phyloP scores from a whole-genome alignment of 768 basidiomycete genomes.

The Mycena venus region DNA sequence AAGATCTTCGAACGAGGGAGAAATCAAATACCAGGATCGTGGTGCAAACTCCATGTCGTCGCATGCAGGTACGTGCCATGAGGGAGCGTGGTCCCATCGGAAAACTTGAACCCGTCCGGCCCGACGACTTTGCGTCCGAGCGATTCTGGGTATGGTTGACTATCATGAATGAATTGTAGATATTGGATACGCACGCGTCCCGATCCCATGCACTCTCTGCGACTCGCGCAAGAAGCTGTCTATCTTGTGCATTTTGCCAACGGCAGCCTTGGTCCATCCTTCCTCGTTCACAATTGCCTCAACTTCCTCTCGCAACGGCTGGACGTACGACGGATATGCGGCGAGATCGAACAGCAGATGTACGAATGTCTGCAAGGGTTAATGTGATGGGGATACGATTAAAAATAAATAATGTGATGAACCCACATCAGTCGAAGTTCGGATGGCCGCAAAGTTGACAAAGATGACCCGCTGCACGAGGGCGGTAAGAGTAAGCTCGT shows the following conservation, averaged over 20 bases:
- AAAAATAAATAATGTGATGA: not conserved
- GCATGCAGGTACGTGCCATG: conserved; percentile 32
- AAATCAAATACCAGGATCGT: conserved; percentile 19
- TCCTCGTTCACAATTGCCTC: conserved; percentile 43
- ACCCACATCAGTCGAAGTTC: conserved; percentile 46
- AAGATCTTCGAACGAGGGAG: not conserved
- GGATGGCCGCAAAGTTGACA: conserved; percentile 50
- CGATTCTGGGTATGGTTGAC: conserved; percentile 24
- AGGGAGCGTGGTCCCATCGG: conserved; percentile 38
- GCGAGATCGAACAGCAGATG: conserved; percentile 42
- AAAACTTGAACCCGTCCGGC: conserved; percentile 38
- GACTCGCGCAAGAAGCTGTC: conserved; percentile 52
- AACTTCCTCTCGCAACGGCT: conserved; percentile 50
- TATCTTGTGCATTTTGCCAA: conserved; percentile 47
- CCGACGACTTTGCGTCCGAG: conserved; percentile 35
- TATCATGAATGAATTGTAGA: too few relatives aligned
- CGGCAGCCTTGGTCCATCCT: conserved; percentile 41
- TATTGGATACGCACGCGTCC: conserved; percentile 36
- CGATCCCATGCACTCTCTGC: conserved; percentile 41
- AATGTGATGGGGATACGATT: not conserved
- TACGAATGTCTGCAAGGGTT: conserved; percentile 38
- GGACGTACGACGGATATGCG: conserved; percentile 37
- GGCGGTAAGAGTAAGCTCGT: conserved; percentile 35
- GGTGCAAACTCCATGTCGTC: conserved; percentile 28
- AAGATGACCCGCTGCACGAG: conserved; percentile 44